Evolutionary conservation across 306 rosid genomes (phyloP).

Genomic region (Quillaja saponaria): DNA sequence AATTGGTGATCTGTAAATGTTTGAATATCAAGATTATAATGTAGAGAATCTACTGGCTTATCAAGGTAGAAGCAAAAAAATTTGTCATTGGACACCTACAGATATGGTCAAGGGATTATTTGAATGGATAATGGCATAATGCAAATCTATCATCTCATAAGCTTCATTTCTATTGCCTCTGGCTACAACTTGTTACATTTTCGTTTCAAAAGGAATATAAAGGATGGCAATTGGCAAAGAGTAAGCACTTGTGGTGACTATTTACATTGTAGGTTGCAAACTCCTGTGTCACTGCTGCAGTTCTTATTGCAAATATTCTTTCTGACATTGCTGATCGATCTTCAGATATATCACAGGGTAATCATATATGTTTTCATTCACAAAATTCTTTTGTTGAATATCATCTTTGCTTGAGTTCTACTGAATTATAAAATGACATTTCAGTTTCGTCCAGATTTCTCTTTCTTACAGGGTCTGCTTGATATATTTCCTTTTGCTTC

Average conservation of each 20-base stretch:
- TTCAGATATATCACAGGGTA: conserved; percentile 65
- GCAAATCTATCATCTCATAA: no score
- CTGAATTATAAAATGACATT: conserved; percentile 31
- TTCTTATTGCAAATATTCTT: conserved; percentile 81
- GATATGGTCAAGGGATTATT: no score
- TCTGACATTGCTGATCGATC: conserved; percentile 63
- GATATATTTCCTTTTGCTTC: conserved; percentile 82
- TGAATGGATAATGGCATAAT: no score
- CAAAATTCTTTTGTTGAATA: conserved; percentile 5
- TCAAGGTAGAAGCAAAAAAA: no score
- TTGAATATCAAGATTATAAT: conserved; percentile 13
- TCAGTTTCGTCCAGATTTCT: conserved; percentile 49
- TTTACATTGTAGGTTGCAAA: conserved; percentile 76
- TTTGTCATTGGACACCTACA: no score
- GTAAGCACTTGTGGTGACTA: no score
- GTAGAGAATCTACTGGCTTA: neutral
- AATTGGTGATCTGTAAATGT: neutral
- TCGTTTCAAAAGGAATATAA: no score
- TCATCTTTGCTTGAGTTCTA: neutral
- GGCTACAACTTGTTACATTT: no score
- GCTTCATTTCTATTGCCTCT: no score
- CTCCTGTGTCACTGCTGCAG: conserved; percentile 76
- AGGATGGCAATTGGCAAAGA: no score
- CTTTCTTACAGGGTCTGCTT: conserved; percentile 72
- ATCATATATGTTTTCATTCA: conserved; percentile 7